These are phyloP conservation scores for Pichia nakasei DNA, from an alignment of 805 yeast species.

Conservation along the genomic window DNA sequence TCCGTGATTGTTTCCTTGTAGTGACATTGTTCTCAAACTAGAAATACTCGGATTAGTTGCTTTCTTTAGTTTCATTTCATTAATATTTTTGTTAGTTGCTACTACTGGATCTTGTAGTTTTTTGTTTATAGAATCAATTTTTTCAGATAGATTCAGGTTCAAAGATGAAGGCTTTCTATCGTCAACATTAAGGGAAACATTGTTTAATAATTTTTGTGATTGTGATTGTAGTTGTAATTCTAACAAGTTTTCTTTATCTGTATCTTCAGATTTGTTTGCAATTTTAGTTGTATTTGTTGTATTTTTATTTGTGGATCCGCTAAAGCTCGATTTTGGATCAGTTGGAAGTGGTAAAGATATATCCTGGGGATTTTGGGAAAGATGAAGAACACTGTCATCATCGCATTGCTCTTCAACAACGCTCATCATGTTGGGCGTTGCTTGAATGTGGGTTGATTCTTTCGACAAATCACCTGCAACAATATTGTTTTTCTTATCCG, in stretches of 20 bases:
- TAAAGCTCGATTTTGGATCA: too few relatives aligned
- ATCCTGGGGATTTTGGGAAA: constrained; percentile 7
- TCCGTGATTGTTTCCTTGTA: constrained; percentile 12
- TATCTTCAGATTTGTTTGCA: background rate
- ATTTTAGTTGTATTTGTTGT: too few relatives aligned
- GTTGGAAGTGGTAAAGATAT: too few relatives aligned
- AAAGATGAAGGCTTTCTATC: background rate
- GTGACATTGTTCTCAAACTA: constrained; percentile 19
- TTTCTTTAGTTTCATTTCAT: constrained; percentile 10
- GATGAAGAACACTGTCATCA: constrained; percentile 16
- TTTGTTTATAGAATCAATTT: background rate
- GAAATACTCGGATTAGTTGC: constrained; percentile 19
- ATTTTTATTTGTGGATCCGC: too few relatives aligned
- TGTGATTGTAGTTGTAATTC: background rate
- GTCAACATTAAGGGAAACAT: background rate
- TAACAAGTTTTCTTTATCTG: background rate
- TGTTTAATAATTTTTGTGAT: background rate
- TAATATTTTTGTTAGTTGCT: background rate
- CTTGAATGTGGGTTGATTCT: background rate
- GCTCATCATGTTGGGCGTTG: constrained; percentile 18
- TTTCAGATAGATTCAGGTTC: background rate
- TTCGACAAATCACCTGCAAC: background rate
- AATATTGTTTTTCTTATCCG: background rate
- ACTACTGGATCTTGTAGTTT: background rate
- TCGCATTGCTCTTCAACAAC: constrained; percentile 23